phyloP scores from a whole-genome alignment of 441 rosid species.

The Hura crepitans region DNA sequence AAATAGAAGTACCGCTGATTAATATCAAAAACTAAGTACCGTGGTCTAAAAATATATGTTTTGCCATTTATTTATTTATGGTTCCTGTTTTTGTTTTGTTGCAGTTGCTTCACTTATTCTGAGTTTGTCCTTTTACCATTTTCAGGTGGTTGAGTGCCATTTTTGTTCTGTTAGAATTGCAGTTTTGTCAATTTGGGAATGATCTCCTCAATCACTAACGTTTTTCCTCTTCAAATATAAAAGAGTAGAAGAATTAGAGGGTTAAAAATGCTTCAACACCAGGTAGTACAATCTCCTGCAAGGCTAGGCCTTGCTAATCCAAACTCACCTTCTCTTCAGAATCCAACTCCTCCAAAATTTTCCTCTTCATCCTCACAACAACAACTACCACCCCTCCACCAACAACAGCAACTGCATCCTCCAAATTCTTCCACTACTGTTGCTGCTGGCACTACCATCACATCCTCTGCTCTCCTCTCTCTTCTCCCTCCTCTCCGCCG shows the following conservation, averaged over 20 bases:
- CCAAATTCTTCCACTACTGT: slow-evolving; percentile 30
- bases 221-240: too few relatives aligned
- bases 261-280: slow-evolving; percentile 64
- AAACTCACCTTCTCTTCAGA: slow-evolving; percentile 65
- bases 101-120: too few relatives aligned
- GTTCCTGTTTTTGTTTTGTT: too few relatives aligned
- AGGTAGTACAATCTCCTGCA: slow-evolving; percentile 79
- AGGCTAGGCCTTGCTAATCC: slow-evolving; percentile 75
- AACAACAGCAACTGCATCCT: slow-evolving; percentile 21
- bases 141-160: too few relatives aligned
- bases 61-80: too few relatives aligned
- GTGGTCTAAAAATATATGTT: too few relatives aligned
- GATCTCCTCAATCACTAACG: too few relatives aligned
- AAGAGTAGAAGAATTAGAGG: neutral
- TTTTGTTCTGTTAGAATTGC: too few relatives aligned
- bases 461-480: slow-evolving; percentile 65
- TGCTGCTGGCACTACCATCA: slow-evolving; percentile 32
- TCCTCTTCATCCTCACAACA: slow-evolving; percentile 29
- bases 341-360: slow-evolving; percentile 58
- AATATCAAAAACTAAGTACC: too few relatives aligned
- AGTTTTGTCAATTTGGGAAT: too few relatives aligned
- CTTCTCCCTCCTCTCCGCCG: slow-evolving; percentile 83
- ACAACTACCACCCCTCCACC: slow-evolving; percentile 24
- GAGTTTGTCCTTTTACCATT: too few relatives aligned
- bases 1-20: too few relatives aligned